These are phyloP conservation scores for Quercus alba DNA, from an alignment of 306 rosid genomes.

Conservation along the genomic window DNA sequence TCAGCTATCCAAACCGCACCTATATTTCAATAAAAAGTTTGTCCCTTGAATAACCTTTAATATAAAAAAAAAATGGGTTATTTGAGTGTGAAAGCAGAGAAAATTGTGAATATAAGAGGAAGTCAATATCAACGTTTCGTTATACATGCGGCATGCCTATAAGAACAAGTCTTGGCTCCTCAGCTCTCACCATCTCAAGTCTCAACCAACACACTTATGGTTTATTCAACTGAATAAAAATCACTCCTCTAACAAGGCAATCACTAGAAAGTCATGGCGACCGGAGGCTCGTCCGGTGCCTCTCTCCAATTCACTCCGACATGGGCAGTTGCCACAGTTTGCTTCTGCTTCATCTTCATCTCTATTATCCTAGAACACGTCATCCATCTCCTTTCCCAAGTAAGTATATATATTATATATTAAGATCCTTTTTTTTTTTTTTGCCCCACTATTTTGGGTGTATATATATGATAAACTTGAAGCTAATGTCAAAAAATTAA, in stretches of 20 bases:
- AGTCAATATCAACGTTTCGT: no score
- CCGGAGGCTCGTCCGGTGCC: background rate
- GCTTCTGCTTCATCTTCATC: slow-evolving; percentile 31
- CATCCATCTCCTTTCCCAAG: slow-evolving; percentile 22
- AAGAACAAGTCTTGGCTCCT: background rate
- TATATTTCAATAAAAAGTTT: no score
- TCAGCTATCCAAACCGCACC: no score
- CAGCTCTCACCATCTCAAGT: background rate
- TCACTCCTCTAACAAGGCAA: background rate
- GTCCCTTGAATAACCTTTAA: no score
- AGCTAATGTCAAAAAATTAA: background rate
- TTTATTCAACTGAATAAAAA: background rate
- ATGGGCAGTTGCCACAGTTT: slow-evolving; percentile 36
- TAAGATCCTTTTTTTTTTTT: background rate
- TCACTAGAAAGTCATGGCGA: slow-evolving; percentile 6
- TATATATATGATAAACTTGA: background rate
- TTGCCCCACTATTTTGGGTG: background rate
- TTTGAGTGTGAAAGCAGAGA: no score
- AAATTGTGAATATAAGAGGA: background rate
- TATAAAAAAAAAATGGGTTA: no score
- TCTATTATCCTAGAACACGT: slow-evolving; percentile 26
- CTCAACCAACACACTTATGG: background rate
- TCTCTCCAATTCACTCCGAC: slow-evolving; percentile 36
- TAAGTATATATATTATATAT: background rate
- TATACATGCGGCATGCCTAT: background rate